phyloP scores from a whole-genome alignment of 208 protist genomes.

The Leishmania aethiopica region DNA sequence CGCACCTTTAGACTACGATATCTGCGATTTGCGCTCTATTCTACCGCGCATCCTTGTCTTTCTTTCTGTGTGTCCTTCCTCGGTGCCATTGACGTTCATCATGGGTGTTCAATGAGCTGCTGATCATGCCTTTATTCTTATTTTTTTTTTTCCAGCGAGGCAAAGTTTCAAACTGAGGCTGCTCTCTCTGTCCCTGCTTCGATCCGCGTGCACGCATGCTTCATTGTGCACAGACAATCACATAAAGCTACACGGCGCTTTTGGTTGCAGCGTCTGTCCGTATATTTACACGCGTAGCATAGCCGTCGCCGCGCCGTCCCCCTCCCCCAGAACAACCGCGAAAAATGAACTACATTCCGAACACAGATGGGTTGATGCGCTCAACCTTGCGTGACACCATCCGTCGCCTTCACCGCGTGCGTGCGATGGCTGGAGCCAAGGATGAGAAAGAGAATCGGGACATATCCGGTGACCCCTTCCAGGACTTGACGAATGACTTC shows the following conservation, averaged over 20 bases:
- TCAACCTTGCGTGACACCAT: conserved; percentile 79
- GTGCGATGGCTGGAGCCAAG: conserved; percentile 47
- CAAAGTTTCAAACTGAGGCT: neutral
- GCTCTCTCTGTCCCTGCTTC: neutral
- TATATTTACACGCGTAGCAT: neutral
- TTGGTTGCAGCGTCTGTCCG: neutral
- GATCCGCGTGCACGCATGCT: neutral
- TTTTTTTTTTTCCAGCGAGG: neutral
- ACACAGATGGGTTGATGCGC: conserved; percentile 61
- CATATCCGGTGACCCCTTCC: conserved; percentile 57
- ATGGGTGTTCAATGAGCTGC: neutral
- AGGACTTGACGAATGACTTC: conserved; percentile 53
- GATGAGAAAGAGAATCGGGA: conserved; percentile 43
- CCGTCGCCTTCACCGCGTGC: conserved; percentile 60
- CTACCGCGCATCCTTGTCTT: neutral
- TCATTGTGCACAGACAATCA: neutral
- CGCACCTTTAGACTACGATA: neutral
- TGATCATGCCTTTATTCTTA: neutral
- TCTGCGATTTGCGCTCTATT: neutral
- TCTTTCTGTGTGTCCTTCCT: neutral
- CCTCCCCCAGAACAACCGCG: too few species aligned
- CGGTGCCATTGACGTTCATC: neutral
- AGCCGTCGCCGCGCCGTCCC: neutral
- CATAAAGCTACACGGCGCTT: neutral
- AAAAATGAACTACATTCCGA: conserved; percentile 51